Percentiles rank a stretch among this genome's conserved stretches.
phyloP scores from a whole-genome alignment of 805 yeast species.

The Tetrapisispora iriomotensis region DNA sequence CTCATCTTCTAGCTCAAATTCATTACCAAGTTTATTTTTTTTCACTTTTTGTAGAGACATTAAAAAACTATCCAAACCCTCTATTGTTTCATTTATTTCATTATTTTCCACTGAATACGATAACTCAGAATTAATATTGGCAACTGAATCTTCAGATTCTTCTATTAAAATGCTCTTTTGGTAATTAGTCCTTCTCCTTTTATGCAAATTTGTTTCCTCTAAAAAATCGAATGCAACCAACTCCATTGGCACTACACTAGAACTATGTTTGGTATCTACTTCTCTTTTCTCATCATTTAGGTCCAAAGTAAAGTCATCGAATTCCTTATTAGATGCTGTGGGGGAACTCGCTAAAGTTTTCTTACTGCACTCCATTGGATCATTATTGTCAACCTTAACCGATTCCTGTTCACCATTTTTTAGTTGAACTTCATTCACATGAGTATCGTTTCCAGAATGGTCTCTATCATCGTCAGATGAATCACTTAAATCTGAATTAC shows the following conservation, averaged over 20 bases:
- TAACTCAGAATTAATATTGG: not conserved
- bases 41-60: conserved; percentile 7
- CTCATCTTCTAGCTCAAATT: too few relatives aligned
- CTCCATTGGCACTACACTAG: not conserved
- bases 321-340: too few relatives aligned
- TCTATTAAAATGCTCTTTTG: conserved; percentile 22
- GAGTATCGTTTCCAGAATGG: conserved; percentile 1
- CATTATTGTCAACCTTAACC: too few relatives aligned
- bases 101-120: not conserved
- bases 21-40: conserved; percentile 3
- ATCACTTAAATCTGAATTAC: conserved; percentile 12
- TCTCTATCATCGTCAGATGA: conserved; percentile 10
- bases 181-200: conserved; percentile 11
- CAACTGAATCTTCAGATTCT: conserved; percentile 1
- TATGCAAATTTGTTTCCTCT: conserved; percentile 9
- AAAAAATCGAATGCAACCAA: conserved; percentile 18
- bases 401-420: too few relatives aligned
- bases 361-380: too few relatives aligned
- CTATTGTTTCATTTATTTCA: conserved; percentile 7
- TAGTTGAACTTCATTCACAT: too few relatives aligned
- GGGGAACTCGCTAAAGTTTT: too few relatives aligned
- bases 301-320: too few relatives aligned
- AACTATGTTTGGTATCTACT: not conserved
- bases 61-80: conserved; percentile 9
- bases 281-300: too few relatives aligned